Base-by-base conservation (phyloP, 2,329 filamentous ascomycete genomes). In the Didymella pomorum region DNA sequence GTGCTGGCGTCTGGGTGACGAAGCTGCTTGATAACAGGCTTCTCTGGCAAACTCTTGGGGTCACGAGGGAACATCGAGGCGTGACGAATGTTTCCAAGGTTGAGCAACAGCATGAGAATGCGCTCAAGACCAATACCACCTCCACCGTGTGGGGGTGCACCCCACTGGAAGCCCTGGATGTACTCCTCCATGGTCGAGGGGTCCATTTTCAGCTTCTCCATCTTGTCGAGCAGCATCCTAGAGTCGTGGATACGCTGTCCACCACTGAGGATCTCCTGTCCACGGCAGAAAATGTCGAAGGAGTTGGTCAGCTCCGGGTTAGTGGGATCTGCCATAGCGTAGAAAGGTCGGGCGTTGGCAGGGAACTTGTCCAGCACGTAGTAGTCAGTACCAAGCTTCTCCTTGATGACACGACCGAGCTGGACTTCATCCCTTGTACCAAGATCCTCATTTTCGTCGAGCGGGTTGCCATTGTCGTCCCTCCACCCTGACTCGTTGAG, bases 311-410 rank as follows among this genome's bases (percentile, higher is more conserved):
- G 87, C 31, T 84, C 82, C 12, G 86, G 81, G 70, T 96, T 86
- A 16, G 88, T 82, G 1, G 89, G 85, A 62, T 96, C 91, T 26
- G 89, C 89, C 85, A 96, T 93, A 1, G 93, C 92, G 73, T 97
- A 97, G 79, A 97, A 97, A 0, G 93, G 93, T 42, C 93, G 87
- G 2, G 91, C 93, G 7, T 87, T 89, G 21, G 86, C 82, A 0
- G 93, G 93, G 81, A 97, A 97, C 72, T 96, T 96, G 83, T 97
- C 93, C 39, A 97, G 84, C 62, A 97, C 89, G 78, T 95, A 97
- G 80, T 96, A 97, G 70, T 97, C 93, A 0, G 93, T 96, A 54
- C 86, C 83, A 71, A 90, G 95, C 79, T 93, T 93, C 72, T 96
- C 87, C 78, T 91, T 94, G 70, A 97, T 87, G 16, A 97, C 81